A percentile compares a stretch with the other conserved stretches of the same genome.
Evolutionary conservation across 2,329 filamentous ascomycete genomes (phyloP).

Genomic region (Trichoderma pleuroti): DNA sequence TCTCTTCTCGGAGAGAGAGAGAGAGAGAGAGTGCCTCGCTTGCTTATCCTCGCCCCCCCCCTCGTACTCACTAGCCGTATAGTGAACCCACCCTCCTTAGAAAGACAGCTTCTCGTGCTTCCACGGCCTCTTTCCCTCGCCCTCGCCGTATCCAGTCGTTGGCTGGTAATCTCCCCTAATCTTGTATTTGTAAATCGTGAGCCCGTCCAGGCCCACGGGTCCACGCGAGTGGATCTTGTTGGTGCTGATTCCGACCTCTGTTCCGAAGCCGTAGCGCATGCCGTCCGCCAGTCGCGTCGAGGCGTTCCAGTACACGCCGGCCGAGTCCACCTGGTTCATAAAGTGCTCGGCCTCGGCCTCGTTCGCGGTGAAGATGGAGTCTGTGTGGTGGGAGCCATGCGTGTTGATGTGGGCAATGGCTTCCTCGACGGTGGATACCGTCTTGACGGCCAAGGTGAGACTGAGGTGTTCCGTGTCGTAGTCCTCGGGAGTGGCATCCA

Average conservation of each 20-base stretch:
- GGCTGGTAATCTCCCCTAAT: slow-evolving; percentile 78
- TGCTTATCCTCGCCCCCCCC: neutral
- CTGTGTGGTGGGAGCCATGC: slow-evolving; percentile 91
- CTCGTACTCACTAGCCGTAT: neutral
- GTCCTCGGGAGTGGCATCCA: slow-evolving; percentile 66
- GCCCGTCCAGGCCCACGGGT: slow-evolving; percentile 86
- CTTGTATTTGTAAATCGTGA: slow-evolving; percentile 98
- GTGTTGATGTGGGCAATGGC: slow-evolving; percentile 87
- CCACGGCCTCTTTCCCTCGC: slow-evolving; percentile 55
- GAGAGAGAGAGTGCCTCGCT: neutral
- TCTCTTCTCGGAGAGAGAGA: neutral
- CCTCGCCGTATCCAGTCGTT: slow-evolving; percentile 70
- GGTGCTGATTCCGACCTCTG: slow-evolving; percentile 96
- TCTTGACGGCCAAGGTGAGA: slow-evolving; percentile 78
- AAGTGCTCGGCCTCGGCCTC: slow-evolving; percentile 70
- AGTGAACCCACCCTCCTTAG: slow-evolving; percentile 24
- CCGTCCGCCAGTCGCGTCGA: slow-evolving; percentile 93
- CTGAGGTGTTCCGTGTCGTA: slow-evolving; percentile 88
- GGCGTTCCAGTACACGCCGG: slow-evolving; percentile 95
- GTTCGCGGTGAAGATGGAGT: slow-evolving; percentile 76
- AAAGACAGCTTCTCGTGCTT: slow-evolving; percentile 55
- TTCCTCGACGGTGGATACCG: slow-evolving; percentile 62
- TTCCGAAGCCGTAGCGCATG: slow-evolving; percentile 96
- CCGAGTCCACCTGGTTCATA: slow-evolving; percentile 80
- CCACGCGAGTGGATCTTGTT: slow-evolving; percentile 97